Percentiles rank a stretch among this genome's conserved stretches.
phyloP scores from a whole-genome alignment of 371 early-diverging fungal species.

The Haplosporangium sp. region DNA sequence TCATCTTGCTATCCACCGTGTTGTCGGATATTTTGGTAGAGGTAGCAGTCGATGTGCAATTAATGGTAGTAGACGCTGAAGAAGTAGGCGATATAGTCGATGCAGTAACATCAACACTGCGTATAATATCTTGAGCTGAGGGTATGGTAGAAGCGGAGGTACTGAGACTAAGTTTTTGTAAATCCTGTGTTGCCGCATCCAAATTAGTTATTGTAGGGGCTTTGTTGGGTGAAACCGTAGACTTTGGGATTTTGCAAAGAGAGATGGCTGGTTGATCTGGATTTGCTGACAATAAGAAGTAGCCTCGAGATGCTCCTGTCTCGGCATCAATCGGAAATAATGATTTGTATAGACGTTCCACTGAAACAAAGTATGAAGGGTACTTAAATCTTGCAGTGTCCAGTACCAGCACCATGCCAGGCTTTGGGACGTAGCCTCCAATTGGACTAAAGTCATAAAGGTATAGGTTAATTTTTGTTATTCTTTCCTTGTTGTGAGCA shows the following conservation, averaged over 20 bases:
- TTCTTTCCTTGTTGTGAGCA: background rate
- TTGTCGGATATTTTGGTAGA: constrained; percentile 11
- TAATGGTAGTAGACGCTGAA: constrained; percentile 3
- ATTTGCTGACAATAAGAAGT: constrained; percentile 76
- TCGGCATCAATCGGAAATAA: constrained; percentile 85
- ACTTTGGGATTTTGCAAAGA: constrained; percentile 52
- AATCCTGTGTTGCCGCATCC: constrained; percentile 16
- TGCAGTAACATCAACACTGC: background rate
- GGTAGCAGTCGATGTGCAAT: constrained; percentile 12
- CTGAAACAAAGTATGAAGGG: constrained; percentile 83
- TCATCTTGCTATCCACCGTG: constrained; percentile 41
- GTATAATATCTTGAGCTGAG: constrained; percentile 20
- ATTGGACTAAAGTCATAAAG: constrained; percentile 65
- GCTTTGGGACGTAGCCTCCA: constrained; percentile 74
- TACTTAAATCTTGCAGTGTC: constrained; percentile 91
- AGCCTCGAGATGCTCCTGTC: constrained; percentile 86
- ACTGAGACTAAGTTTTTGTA: constrained; percentile 13
- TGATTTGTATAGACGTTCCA: constrained; percentile 80
- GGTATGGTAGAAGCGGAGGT: background rate
- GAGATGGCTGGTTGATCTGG: constrained; percentile 51
- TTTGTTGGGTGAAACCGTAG: constrained; percentile 1
- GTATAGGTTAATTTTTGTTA: background rate
- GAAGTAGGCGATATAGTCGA: background rate
- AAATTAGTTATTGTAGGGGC: constrained; percentile 1
- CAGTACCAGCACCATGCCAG: constrained; percentile 80